These are phyloP conservation scores for Monosporascus sp. DNA, from an alignment of 2,329 filamentous ascomycete species.

Conservation along the genomic window DNA sequence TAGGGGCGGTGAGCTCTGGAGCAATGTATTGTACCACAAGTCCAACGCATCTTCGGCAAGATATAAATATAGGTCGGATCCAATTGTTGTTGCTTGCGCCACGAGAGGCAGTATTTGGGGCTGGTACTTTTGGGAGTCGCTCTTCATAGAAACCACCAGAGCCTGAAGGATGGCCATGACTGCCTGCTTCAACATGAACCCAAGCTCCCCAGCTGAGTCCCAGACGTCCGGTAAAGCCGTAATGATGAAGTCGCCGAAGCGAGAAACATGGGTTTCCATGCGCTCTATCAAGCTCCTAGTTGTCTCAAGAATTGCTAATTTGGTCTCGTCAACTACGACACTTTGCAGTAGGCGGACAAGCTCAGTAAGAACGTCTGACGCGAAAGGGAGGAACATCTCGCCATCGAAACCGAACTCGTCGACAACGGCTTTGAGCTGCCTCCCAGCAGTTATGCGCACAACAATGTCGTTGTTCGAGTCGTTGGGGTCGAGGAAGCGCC, in stretches of 20 bases:
- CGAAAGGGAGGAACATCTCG: conserved; percentile 70
- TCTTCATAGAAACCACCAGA: conserved; percentile 79
- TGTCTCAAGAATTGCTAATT: conserved; percentile 83
- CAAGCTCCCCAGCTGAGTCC: conserved; percentile 72
- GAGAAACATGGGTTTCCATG: conserved; percentile 66
- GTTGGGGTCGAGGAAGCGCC: conserved; percentile 72
- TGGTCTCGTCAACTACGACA: conserved; percentile 79
- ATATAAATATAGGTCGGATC: conserved; percentile 70
- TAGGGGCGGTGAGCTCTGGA: conserved; percentile 57
- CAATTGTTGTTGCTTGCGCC: conserved; percentile 68
- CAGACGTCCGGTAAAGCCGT: conserved; percentile 74
- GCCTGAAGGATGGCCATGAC: conserved; percentile 81
- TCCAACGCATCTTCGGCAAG: conserved; percentile 89
- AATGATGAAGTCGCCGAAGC: conserved; percentile 76
- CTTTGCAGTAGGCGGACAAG: conserved; percentile 75
- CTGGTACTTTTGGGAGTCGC: conserved; percentile 73
- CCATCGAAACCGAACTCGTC: conserved; percentile 80
- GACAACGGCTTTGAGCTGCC: conserved; percentile 73
- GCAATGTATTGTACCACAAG: conserved; percentile 73
- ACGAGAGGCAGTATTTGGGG: conserved; percentile 76
- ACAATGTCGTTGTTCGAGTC: conserved; percentile 84
- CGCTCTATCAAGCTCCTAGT: conserved; percentile 75
- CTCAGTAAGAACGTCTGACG: conserved; percentile 64
- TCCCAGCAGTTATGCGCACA: conserved; percentile 83
- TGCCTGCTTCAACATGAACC: conserved; percentile 89